Conservation (phyloP, 495 filamentous ascomycete genomes). For the Trichoderma asperelloides region DNA sequence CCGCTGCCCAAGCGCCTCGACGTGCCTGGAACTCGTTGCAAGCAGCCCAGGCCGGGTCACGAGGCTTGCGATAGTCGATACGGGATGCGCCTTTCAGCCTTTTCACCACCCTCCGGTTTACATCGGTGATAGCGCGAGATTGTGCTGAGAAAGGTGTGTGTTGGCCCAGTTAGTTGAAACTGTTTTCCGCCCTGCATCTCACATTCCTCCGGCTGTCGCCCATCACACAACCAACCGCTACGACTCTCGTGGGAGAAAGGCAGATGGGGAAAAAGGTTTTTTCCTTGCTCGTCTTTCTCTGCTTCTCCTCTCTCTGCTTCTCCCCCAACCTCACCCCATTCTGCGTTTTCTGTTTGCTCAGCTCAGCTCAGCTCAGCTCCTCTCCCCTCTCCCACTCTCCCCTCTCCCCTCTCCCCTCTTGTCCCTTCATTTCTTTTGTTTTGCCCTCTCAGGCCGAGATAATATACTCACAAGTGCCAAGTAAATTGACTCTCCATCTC, state of each 20-base stretch:
- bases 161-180: background rate
- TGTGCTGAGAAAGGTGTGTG: background rate
- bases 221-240: background rate
- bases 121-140: background rate
- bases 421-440: background rate
- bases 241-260: background rate
- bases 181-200: constrained; percentile 4
- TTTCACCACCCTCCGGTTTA: background rate
- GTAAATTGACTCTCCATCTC: constrained; percentile 3
- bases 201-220: constrained; percentile 4
- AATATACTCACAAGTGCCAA: background rate
- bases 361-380: too few relatives aligned
- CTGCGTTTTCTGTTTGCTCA: too few relatives aligned
- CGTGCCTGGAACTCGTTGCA: background rate
- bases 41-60: background rate
- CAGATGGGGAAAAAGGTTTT: background rate
- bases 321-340: background rate
- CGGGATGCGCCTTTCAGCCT: background rate
- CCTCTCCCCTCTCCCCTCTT: too few relatives aligned
- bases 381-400: too few relatives aligned
- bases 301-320: background rate
- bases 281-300: background rate
- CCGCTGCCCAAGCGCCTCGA: background rate
- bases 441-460: background rate
- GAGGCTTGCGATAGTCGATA: background rate